Evolutionary conservation across 2,329 filamentous ascomycete species (phyloP).

Genomic region (Boeremia lycopersici): DNA sequence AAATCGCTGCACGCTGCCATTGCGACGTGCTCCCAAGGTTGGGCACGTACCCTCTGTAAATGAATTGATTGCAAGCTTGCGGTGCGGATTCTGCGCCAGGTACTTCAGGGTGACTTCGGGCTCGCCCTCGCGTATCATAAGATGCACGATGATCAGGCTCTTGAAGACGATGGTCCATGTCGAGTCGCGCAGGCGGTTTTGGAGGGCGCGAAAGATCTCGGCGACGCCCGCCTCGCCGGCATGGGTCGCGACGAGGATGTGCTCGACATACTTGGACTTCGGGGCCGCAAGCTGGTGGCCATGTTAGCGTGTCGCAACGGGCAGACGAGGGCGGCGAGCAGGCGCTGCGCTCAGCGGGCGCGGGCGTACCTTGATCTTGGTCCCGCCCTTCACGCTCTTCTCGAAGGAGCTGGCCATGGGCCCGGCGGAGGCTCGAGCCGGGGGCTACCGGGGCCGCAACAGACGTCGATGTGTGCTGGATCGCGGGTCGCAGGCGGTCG

Average conservation of each 20-base stretch:
- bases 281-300: conserved; percentile 79
- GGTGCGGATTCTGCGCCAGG: conserved; percentile 76
- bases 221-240: conserved; percentile 92
- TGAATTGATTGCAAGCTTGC: conserved; percentile 82
- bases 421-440: conserved; percentile 18
- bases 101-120: conserved; percentile 86
- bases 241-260: conserved; percentile 94
- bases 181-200: conserved; percentile 86
- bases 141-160: conserved; percentile 89
- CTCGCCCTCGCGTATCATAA: conserved; percentile 97
- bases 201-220: conserved; percentile 92
- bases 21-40: too few species aligned
- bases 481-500: conserved; percentile 12
- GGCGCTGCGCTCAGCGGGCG: neutral
- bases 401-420: conserved; percentile 88
- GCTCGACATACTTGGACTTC: conserved; percentile 99
- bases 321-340: neutral
- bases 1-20: neutral
- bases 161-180: conserved; percentile 99
- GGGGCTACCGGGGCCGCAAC: conserved; percentile 14
- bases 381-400: conserved; percentile 98
- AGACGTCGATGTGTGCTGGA: conserved; percentile 7
- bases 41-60: conserved; percentile 81
- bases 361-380: conserved; percentile 83
- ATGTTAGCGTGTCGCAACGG: conserved; percentile 27